These are phyloP conservation scores for Pinus tabuliformis DNA, from an alignment of 75 land plant genomes.

Conservation along the genomic window DNA sequence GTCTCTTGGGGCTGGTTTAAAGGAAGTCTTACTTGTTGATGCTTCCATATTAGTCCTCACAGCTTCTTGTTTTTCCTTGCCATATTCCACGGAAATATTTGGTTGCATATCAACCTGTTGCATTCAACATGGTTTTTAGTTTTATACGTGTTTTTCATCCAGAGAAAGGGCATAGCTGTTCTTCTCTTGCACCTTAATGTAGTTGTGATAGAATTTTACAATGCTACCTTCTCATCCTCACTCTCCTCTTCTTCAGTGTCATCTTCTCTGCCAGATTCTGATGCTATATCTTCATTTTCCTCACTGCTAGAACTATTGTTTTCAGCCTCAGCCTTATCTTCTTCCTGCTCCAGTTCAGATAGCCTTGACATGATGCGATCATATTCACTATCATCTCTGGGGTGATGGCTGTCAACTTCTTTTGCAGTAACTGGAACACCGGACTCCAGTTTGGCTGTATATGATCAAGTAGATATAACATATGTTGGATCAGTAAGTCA, in stretches of 20 bases:
- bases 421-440: slow-evolving; percentile 7
- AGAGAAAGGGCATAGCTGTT: not conserved
- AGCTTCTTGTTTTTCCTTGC: not conserved
- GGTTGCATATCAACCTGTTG: not conserved
- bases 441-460: slow-evolving; percentile 2
- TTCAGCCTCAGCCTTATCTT: slow-evolving; percentile 26
- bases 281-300: slow-evolving; percentile 10
- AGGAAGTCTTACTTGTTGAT: not conserved
- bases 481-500: not conserved
- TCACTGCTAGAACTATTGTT: slow-evolving; percentile 12
- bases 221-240: slow-evolving; percentile 1
- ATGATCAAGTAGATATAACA: slow-evolving; percentile 1
- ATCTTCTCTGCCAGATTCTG: slow-evolving; percentile 7
- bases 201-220: not conserved
- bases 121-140: not conserved
- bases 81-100: not conserved
- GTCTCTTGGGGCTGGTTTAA: not conserved
- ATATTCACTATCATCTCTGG: slow-evolving; percentile 35
- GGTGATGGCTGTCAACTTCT: slow-evolving; percentile 4
- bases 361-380: slow-evolving; percentile 38
- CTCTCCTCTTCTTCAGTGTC: slow-evolving; percentile 14
- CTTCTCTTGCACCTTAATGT: not conserved
- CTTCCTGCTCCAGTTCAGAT: slow-evolving; percentile 60
- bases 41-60: not conserved
- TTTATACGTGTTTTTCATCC: not conserved